A percentile compares a stretch with the other conserved stretches of the same genome.
These are phyloP conservation scores for Trypethelium eluteriae DNA, from an alignment of 495 filamentous ascomycete genomes.

Conservation along the genomic window DNA sequence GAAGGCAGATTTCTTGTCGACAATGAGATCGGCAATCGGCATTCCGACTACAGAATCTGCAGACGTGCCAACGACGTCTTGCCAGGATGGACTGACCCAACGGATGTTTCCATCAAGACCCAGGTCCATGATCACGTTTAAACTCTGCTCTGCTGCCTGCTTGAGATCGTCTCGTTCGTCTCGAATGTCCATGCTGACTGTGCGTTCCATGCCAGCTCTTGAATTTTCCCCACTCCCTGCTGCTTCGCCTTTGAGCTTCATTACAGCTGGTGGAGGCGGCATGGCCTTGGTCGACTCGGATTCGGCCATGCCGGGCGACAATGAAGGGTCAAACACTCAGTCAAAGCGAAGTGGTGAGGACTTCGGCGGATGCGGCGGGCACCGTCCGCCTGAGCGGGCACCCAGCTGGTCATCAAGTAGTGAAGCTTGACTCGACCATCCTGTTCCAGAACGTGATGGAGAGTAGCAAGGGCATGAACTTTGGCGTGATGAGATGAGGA, in stretches of 20 bases:
- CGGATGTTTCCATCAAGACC: slow-evolving; percentile 78
- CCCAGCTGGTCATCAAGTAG: neutral
- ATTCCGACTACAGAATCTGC: slow-evolving; percentile 66
- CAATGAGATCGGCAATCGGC: slow-evolving; percentile 69
- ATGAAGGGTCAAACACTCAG: neutral
- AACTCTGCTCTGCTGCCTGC: slow-evolving; percentile 88
- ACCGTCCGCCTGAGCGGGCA: slow-evolving; percentile 5
- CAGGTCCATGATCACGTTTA: slow-evolving; percentile 92
- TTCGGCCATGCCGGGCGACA: slow-evolving; percentile 13
- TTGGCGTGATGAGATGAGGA: neutral
- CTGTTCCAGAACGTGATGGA: neutral
- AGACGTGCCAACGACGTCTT: slow-evolving; percentile 76
- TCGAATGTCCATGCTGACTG: slow-evolving; percentile 59
- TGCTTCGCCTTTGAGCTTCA: slow-evolving; percentile 49
- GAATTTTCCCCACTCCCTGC: slow-evolving; percentile 37
- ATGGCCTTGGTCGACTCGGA: neutral
- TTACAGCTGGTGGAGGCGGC: slow-evolving; percentile 47
- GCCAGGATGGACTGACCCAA: slow-evolving; percentile 98
- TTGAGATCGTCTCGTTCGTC: slow-evolving; percentile 86
- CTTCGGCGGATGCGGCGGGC: neutral
- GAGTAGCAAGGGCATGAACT: neutral
- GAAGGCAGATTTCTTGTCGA: slow-evolving; percentile 72
- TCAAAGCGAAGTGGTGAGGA: neutral
- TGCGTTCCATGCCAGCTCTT: slow-evolving; percentile 48
- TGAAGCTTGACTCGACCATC: neutral